phyloP scores from a whole-genome alignment of 352 stramenopile species.

The Aphanomyces astaci region DNA sequence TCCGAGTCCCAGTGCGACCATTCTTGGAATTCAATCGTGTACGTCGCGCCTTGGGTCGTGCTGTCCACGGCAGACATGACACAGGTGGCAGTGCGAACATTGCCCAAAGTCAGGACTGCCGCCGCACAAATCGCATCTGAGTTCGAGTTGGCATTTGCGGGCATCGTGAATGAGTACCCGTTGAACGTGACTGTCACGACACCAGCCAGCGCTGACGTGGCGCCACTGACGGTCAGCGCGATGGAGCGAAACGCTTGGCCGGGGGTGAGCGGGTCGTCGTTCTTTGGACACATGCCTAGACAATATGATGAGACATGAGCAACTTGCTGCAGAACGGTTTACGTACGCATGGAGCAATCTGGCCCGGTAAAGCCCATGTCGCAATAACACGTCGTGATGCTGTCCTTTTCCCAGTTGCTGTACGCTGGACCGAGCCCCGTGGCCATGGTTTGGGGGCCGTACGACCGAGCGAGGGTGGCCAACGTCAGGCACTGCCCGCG shows the following conservation, averaged over 20 bases:
- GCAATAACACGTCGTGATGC: slow-evolving; percentile 68
- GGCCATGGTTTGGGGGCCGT: slow-evolving; percentile 38
- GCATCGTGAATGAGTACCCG: slow-evolving; percentile 38
- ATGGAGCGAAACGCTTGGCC: slow-evolving; percentile 54
- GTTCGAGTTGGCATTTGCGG: slow-evolving; percentile 33
- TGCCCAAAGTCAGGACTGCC: slow-evolving; percentile 39
- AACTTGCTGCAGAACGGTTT: not conserved
- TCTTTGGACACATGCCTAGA: slow-evolving; percentile 77
- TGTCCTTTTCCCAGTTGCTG: slow-evolving; percentile 80
- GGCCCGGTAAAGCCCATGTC: slow-evolving; percentile 74
- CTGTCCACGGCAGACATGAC: slow-evolving; percentile 29
- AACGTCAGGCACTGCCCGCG: slow-evolving; percentile 56
- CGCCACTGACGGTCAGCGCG: slow-evolving; percentile 40
- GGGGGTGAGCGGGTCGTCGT: slow-evolving; percentile 76
- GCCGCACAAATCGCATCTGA: slow-evolving; percentile 29
- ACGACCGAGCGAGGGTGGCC: slow-evolving; percentile 38
- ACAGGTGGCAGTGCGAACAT: slow-evolving; percentile 37
- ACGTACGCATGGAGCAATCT: slow-evolving; percentile 71
- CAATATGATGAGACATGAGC: not conserved
- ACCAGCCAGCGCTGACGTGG: slow-evolving; percentile 29
- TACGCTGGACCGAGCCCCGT: slow-evolving; percentile 51
- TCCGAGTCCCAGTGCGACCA: slow-evolving; percentile 54
- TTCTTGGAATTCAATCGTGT: slow-evolving; percentile 58
- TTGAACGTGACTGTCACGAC: slow-evolving; percentile 43
- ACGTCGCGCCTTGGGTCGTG: slow-evolving; percentile 39